phyloP scores from a whole-genome alignment of 202 grass and related monocot genomes.

The Elaeis oleifera region DNA sequence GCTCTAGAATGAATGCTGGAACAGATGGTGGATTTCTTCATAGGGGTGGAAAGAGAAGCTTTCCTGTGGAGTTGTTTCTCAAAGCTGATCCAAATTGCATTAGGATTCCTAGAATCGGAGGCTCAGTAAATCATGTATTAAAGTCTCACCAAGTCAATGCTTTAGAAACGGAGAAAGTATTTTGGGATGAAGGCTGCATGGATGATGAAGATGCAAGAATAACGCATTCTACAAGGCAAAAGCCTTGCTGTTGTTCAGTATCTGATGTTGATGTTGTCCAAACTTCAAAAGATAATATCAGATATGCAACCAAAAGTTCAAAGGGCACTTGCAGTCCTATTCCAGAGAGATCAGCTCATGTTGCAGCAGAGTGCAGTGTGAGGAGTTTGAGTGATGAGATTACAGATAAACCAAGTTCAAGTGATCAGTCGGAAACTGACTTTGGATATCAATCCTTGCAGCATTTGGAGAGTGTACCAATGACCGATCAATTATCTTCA shows the following conservation, averaged over 20 bases:
- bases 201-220: slow-evolving; percentile 51
- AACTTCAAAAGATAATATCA: slow-evolving; percentile 45
- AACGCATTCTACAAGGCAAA: slow-evolving; percentile 53
- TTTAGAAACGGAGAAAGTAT: slow-evolving; percentile 42
- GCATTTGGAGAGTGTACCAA: slow-evolving; percentile 29
- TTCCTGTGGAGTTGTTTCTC: slow-evolving; percentile 56
- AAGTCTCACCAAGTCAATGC: slow-evolving; percentile 41
- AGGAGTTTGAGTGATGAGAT: slow-evolving; percentile 62
- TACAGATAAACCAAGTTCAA: slow-evolving; percentile 58
- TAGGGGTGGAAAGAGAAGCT: slow-evolving; percentile 52
- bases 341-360: slow-evolving; percentile 39
- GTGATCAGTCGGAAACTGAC: slow-evolving; percentile 45
- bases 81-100: slow-evolving; percentile 47
- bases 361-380: slow-evolving; percentile 48
- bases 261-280: slow-evolving; percentile 38
- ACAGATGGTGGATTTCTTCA: slow-evolving; percentile 65
- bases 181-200: slow-evolving; percentile 70
- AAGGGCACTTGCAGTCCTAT: slow-evolving; percentile 47
- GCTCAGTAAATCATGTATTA: slow-evolving; percentile 41
- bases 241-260: slow-evolving; percentile 68
- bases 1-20: slow-evolving; percentile 44
- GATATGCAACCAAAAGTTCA: slow-evolving; percentile 46
- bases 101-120: slow-evolving; percentile 57
- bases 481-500: slow-evolving; percentile 35
- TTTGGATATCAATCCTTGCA: slow-evolving; percentile 53